Percentiles rank a stretch among this genome's conserved stretches.
Evolutionary conservation across 1,139 yeast genomes (phyloP).

Genomic region (Magnusiomyces suaveolens): DNA sequence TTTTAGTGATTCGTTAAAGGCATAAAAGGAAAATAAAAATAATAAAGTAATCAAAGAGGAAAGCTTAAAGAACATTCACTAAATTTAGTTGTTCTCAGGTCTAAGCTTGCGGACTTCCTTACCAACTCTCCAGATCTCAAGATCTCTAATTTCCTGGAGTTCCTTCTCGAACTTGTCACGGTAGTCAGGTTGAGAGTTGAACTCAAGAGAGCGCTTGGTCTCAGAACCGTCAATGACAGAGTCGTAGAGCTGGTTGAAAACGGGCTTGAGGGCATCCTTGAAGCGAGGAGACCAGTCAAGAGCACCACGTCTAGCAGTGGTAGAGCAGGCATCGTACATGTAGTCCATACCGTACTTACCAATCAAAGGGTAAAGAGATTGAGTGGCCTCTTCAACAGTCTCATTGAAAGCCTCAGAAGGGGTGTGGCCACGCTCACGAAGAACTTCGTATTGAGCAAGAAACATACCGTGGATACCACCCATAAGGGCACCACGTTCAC

Average conservation of each 20-base stretch:
- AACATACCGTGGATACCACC: slow-evolving; percentile 99
- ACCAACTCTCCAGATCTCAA: slow-evolving; percentile 99
- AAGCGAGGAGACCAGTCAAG: slow-evolving; percentile 99
- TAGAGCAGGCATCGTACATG: slow-evolving; percentile 99
- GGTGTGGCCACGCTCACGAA: slow-evolving; percentile 98
- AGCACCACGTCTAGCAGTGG: slow-evolving; percentile 99
- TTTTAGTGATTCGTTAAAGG: background rate
- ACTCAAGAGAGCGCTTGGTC: slow-evolving; percentile 95
- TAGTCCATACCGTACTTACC: slow-evolving; percentile 99
- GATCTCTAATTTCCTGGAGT: slow-evolving; percentile 82
- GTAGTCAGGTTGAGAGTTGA: slow-evolving; percentile 97
- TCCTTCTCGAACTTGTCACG: slow-evolving; percentile 93
- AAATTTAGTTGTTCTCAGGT: slow-evolving; percentile 84
- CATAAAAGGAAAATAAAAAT: background rate
- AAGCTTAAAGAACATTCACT: background rate
- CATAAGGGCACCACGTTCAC: slow-evolving; percentile 99
- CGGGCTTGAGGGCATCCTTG: slow-evolving; percentile 98
- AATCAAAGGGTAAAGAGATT: slow-evolving; percentile 95
- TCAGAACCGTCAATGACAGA: slow-evolving; percentile 93
- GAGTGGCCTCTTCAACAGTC: slow-evolving; percentile 99
- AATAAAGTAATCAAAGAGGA: background rate
- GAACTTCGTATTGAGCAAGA: slow-evolving; percentile 98
- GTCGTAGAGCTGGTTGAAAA: slow-evolving; percentile 89
- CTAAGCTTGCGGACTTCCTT: slow-evolving; percentile 99
- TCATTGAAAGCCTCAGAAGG: slow-evolving; percentile 99